These are phyloP conservation scores for Aspergillus mulundensis DNA, from an alignment of 495 filamentous ascomycete genomes.

Conservation along the genomic window DNA sequence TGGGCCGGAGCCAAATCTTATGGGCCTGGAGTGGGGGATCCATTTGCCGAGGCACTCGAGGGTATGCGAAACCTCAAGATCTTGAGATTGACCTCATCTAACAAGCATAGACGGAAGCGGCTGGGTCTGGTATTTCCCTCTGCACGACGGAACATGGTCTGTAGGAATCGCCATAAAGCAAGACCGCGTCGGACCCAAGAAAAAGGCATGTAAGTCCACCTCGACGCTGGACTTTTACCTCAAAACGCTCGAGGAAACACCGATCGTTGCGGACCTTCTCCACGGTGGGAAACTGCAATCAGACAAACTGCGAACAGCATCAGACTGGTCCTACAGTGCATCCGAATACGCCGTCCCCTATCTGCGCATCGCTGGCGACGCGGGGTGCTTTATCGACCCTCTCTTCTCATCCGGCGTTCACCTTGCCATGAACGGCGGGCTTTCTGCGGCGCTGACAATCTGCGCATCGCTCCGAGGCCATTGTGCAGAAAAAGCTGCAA, in stretches of 20 bases:
- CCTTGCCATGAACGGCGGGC: slow-evolving; percentile 30
- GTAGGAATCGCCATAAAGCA: slow-evolving; percentile 41
- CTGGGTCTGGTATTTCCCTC: slow-evolving; percentile 44
- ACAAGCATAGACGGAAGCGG: slow-evolving; percentile 32
- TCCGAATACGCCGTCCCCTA: slow-evolving; percentile 30
- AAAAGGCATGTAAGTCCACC: slow-evolving; percentile 18
- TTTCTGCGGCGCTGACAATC: slow-evolving; percentile 29
- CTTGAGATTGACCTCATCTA: neutral
- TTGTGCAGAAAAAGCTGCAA: neutral
- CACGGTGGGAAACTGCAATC: slow-evolving; percentile 8
- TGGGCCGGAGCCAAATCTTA: neutral
- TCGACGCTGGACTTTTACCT: neutral
- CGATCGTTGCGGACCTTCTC: slow-evolving; percentile 16
- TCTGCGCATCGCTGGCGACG: slow-evolving; percentile 39
- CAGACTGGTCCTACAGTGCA: slow-evolving; percentile 33
- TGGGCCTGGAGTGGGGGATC: neutral
- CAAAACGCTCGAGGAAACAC: neutral
- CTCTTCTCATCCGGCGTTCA: slow-evolving; percentile 42
- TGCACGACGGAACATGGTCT: slow-evolving; percentile 40
- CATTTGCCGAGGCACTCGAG: neutral
- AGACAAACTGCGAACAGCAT: slow-evolving; percentile 29
- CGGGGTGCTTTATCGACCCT: slow-evolving; percentile 42
- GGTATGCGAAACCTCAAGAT: neutral
- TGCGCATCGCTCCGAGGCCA: neutral
- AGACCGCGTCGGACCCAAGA: slow-evolving; percentile 18